A percentile compares a stretch with the other conserved stretches of the same genome.
phyloP scores from a whole-genome alignment of 2,329 filamentous ascomycete genomes.

The Penicillium sclerotiorum region DNA sequence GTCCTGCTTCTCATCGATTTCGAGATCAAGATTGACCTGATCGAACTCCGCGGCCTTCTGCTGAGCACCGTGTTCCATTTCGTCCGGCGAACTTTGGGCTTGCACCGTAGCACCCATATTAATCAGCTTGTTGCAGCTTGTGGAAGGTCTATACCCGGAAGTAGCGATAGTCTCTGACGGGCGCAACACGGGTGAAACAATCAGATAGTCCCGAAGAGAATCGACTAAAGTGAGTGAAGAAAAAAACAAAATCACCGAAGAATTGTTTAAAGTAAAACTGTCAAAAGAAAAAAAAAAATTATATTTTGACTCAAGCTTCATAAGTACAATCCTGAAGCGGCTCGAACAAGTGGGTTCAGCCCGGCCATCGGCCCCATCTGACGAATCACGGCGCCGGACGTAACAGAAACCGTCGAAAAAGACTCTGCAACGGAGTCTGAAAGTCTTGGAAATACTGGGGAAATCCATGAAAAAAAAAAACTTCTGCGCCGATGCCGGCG shows the following conservation, averaged over 20 bases:
- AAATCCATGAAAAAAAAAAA: constrained; percentile 11
- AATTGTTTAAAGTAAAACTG: background rate
- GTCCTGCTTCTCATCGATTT: constrained; percentile 22
- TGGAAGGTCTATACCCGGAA: background rate
- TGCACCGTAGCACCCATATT: constrained; percentile 10
- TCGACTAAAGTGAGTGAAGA: background rate
- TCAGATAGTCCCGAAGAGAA: background rate
- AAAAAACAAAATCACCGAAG: background rate
- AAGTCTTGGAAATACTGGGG: constrained; percentile 15
- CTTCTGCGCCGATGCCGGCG: constrained; percentile 19
- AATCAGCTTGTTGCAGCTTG: background rate
- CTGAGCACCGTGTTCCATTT: constrained; percentile 1
- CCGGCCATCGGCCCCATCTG: constrained; percentile 6
- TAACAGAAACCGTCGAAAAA: constrained; percentile 15
- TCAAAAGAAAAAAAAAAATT: constrained; percentile 3
- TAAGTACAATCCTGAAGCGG: no score
- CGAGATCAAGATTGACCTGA: constrained; percentile 1
- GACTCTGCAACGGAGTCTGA: constrained; percentile 4
- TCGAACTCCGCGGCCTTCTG: background rate
- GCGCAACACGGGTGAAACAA: background rate
- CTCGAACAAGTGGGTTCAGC: background rate
- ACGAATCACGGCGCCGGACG: constrained; percentile 21
- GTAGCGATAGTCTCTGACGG: background rate
- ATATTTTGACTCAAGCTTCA: no score
- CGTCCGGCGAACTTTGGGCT: background rate